Conservation (phyloP, 176 grass and related monocot species). For the Chloris gayana region DNA sequence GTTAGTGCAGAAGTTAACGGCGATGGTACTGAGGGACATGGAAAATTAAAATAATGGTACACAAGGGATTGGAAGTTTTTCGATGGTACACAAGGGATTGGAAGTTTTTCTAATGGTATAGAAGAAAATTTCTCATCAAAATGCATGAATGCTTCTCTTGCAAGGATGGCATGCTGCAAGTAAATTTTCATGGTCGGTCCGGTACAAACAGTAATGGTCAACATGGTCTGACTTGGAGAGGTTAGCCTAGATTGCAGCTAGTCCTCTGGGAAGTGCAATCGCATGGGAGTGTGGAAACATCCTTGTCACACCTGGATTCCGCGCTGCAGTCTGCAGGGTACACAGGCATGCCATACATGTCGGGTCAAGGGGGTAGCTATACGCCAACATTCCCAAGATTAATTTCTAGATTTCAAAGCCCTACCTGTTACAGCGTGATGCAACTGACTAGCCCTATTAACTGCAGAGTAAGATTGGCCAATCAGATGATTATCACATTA, state of each 20-base stretch:
- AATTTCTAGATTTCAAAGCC: constrained; percentile 36
- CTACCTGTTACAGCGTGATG: background rate
- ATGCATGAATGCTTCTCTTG: no score
- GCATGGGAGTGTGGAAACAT: constrained; percentile 9
- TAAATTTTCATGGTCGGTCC: no score
- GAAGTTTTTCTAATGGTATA: no score
- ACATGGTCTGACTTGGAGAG: background rate
- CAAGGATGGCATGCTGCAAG: no score
- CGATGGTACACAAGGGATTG: no score
- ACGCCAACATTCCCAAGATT: constrained; percentile 35
- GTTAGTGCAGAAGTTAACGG: no score
- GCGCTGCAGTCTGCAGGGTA: background rate
- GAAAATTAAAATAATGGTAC: no score
- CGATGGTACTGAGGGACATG: no score
- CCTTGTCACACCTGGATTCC: background rate
- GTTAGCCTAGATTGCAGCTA: background rate
- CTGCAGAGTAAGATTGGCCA: background rate
- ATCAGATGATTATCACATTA: constrained; percentile 11
- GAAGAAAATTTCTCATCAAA: no score
- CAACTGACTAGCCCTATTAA: no score
- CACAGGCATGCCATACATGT: background rate
- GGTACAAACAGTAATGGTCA: no score
- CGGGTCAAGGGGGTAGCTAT: constrained; percentile 14
- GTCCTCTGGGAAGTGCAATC: constrained; percentile 21
- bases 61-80: no score